These are phyloP conservation scores for Penicillium pulvis DNA, from an alignment of 495 filamentous ascomycete genomes.

Conservation along the genomic window DNA sequence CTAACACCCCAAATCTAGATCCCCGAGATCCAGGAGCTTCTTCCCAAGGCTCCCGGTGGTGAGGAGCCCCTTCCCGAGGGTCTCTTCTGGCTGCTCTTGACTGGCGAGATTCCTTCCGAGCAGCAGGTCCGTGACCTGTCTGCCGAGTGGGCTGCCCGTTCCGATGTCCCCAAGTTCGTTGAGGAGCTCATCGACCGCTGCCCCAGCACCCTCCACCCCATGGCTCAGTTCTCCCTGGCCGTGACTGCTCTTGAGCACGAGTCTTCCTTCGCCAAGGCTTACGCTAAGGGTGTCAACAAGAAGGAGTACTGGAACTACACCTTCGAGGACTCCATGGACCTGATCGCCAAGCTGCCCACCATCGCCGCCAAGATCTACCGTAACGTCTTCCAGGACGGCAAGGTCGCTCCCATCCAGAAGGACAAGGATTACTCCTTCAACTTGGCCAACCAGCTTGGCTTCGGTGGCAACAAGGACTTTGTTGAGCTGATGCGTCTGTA, in stretches of 20 bases:
- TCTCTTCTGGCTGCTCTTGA: constrained; percentile 99
- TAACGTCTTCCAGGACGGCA: constrained; percentile 99
- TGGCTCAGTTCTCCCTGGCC: constrained; percentile 98
- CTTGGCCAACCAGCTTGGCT: constrained; percentile 98
- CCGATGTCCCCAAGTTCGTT: constrained; percentile 93
- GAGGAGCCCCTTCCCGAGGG: constrained; percentile 96
- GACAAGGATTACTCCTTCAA: constrained; percentile 99
- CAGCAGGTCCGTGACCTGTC: constrained; percentile 97
- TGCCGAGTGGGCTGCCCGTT: constrained; percentile 97
- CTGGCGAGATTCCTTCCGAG: constrained; percentile 93
- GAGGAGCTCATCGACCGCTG: constrained; percentile 99
- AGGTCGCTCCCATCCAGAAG: constrained; percentile 91
- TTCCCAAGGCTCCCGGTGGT: constrained; percentile 95
- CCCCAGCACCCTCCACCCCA: constrained; percentile 97
- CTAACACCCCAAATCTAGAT: constrained; percentile 54
- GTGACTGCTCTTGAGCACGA: constrained; percentile 98
- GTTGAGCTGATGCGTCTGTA: constrained; percentile 97
- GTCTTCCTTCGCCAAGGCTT: constrained; percentile 95
- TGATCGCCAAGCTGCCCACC: constrained; percentile 98
- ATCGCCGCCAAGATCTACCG: constrained; percentile 98
- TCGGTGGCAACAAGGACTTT: constrained; percentile 93
- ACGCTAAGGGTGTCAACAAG: constrained; percentile 98
- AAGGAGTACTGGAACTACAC: constrained; percentile 99
- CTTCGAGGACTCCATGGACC: constrained; percentile 99
- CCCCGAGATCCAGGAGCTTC: constrained; percentile 94